Conservation (phyloP, 331 rosid species). For the Phaseolus coccineus region DNA sequence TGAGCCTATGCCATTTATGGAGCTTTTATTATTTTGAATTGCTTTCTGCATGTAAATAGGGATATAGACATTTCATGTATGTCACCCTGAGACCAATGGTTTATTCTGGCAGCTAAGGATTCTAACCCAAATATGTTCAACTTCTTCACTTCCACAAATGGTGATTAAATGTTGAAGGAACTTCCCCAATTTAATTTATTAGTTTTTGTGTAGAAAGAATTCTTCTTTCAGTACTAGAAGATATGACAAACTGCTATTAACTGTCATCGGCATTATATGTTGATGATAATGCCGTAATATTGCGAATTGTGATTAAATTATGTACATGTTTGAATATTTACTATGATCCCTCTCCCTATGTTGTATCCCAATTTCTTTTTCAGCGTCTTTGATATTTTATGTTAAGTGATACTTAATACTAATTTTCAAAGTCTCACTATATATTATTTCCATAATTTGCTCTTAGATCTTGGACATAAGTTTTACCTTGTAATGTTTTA, state of each 20-base stretch:
- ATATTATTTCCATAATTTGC: neutral
- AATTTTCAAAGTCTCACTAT: neutral
- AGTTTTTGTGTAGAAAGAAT: neutral
- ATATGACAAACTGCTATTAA: slow-evolving; percentile 18
- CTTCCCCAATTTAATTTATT: slow-evolving; percentile 7
- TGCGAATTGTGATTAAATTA: neutral
- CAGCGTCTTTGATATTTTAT: neutral
- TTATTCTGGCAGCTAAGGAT: slow-evolving; percentile 5
- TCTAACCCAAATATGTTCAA: neutral
- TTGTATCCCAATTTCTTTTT: neutral
- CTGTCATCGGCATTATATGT: neutral
- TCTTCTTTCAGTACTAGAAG: neutral
- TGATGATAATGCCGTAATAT: neutral
- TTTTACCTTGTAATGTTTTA: neutral
- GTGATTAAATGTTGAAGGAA: neutral
- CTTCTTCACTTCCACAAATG: slow-evolving; percentile 12
- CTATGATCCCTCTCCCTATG: neutral
- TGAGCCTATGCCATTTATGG: slow-evolving; percentile 16
- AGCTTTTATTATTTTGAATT: slow-evolving; percentile 37
- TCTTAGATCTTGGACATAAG: slow-evolving; percentile 26
- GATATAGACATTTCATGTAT: slow-evolving; percentile 19
- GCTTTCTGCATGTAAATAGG: slow-evolving; percentile 30
- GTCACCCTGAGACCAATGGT: slow-evolving; percentile 15
- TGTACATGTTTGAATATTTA: neutral
- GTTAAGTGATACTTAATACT: neutral